Evolutionary conservation across 331 rosid genomes (phyloP).

Genomic region (Rhamnella rubrinervis): DNA sequence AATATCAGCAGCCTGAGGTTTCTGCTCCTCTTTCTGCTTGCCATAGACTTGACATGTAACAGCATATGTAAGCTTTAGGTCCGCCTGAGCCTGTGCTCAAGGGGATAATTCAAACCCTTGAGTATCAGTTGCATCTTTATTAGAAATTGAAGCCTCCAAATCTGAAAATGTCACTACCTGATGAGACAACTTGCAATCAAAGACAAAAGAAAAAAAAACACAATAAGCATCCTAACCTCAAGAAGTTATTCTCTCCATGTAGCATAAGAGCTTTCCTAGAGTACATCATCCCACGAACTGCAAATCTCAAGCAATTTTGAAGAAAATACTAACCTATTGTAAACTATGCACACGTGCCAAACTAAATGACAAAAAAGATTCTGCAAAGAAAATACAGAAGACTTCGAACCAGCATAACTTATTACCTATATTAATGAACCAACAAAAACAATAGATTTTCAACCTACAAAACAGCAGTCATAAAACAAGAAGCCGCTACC

Average conservation of each 20-base stretch:
- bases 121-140: conserved; percentile 57
- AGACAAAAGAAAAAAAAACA: background rate
- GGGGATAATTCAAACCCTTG: conserved; percentile 80
- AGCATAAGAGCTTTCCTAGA: conserved; percentile 95
- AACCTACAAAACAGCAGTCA: too few relatives aligned
- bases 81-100: conserved; percentile 85
- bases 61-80: conserved; percentile 90
- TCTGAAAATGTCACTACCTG: conserved; percentile 38
- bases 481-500: background rate
- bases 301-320: conserved; percentile 25
- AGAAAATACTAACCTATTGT: background rate
- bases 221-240: conserved; percentile 52
- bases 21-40: conserved; percentile 88
- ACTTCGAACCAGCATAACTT: too few relatives aligned
- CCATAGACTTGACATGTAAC: conserved; percentile 95
- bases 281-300: conserved; percentile 99
- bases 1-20: conserved; percentile 93
- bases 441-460: background rate
- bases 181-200: conserved; percentile 12
- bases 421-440: background rate
- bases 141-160: conserved; percentile 69
- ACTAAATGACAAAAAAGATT: background rate
- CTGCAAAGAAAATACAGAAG: too few relatives aligned
- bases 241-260: conserved; percentile 66
- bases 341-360: background rate